Conservation (phyloP, 805 yeast species). For the Spathaspora girioi region DNA sequence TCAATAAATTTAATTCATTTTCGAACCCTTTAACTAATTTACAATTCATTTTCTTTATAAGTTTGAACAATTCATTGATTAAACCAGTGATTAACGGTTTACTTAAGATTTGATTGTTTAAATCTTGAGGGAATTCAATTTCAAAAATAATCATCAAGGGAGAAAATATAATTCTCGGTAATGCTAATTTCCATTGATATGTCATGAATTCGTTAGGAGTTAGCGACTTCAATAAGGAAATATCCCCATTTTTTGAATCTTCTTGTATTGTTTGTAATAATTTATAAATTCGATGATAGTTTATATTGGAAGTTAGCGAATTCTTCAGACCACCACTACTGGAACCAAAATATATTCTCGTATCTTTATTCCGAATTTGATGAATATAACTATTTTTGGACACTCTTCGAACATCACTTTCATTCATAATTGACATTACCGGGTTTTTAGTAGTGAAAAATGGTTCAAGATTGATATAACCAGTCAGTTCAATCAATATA, state of each 20-base stretch:
- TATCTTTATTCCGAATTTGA: constrained; percentile 36
- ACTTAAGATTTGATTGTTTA: constrained; percentile 68
- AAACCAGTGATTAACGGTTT: constrained; percentile 83
- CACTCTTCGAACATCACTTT: constrained; percentile 49
- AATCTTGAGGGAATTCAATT: constrained; percentile 54
- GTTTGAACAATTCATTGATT: constrained; percentile 66
- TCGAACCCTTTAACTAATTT: constrained; percentile 68
- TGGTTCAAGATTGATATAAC: constrained; percentile 70
- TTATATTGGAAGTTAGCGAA: constrained; percentile 12
- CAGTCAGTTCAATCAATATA: constrained; percentile 64
- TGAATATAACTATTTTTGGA: constrained; percentile 24
- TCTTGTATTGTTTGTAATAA: constrained; percentile 32
- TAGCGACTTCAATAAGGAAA: constrained; percentile 47
- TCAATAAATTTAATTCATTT: constrained; percentile 56
- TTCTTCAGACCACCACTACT: constrained; percentile 4
- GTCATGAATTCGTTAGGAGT: constrained; percentile 57
- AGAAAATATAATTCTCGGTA: constrained; percentile 74
- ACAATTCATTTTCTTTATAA: constrained; percentile 75
- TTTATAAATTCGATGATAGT: constrained; percentile 22
- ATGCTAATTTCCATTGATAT: constrained; percentile 82
- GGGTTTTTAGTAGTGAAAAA: constrained; percentile 50
- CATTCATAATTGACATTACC: constrained; percentile 52
- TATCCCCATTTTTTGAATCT: constrained; percentile 26
- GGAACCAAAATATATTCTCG: constrained; percentile 43
- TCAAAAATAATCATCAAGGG: constrained; percentile 76